These are phyloP conservation scores for Colletotrichum camelliae DNA, from an alignment of 2,329 filamentous ascomycete species.

Conservation along the genomic window DNA sequence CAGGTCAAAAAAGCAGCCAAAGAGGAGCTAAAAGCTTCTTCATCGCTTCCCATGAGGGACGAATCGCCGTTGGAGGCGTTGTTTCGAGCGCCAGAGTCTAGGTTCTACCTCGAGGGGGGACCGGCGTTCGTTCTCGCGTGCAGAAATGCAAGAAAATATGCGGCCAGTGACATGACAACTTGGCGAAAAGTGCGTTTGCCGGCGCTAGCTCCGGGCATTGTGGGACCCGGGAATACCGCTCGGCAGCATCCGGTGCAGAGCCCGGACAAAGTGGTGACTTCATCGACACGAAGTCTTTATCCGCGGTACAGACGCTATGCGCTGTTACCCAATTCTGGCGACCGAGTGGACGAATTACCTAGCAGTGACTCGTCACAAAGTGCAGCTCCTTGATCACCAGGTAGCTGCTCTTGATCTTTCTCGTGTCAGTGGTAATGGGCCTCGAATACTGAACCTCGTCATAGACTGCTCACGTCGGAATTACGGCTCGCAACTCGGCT, in stretches of 20 bases:
- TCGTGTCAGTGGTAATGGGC: neutral
- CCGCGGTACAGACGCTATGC: neutral
- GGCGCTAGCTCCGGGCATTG: slow-evolving; percentile 9
- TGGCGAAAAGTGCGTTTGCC: neutral
- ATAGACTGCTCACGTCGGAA: neutral
- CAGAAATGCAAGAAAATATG: neutral
- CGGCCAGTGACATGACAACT: neutral
- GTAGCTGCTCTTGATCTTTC: neutral
- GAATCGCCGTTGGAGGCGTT: neutral
- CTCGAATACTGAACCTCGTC: neutral
- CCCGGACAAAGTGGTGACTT: slow-evolving; percentile 20
- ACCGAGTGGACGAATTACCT: neutral
- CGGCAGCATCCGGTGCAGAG: neutral
- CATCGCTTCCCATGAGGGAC: neutral
- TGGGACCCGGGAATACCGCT: slow-evolving; percentile 13
- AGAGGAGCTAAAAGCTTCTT: neutral
- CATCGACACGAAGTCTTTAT: slow-evolving; percentile 3
- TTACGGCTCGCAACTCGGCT: neutral
- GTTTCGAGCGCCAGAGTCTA: neutral
- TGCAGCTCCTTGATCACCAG: neutral
- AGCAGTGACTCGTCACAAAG: neutral
- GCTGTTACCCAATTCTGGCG: neutral
- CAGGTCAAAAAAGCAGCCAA: neutral
- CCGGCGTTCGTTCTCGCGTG: neutral
- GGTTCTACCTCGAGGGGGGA: neutral